Conservation (phyloP, 768 basidiomycete species). For the Filobasidium wieringae region DNA sequence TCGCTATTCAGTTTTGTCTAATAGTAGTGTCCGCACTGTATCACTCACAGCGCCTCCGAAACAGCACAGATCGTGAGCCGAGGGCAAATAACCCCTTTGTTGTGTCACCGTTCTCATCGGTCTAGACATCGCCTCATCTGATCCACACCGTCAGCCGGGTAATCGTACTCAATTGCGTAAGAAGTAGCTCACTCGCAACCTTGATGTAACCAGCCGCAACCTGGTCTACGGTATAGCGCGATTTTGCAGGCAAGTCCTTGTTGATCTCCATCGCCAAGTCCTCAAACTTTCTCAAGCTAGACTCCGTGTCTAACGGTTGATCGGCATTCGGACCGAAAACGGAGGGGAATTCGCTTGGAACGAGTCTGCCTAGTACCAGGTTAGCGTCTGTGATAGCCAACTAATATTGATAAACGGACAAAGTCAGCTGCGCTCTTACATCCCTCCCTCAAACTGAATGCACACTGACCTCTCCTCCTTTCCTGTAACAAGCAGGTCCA, state of each 20-base stretch:
- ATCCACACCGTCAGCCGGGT: slow-evolving; percentile 96
- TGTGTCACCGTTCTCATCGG: slow-evolving; percentile 88
- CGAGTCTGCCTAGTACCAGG: slow-evolving; percentile 70
- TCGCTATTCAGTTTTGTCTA: too few relatives aligned
- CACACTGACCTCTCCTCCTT: too few relatives aligned
- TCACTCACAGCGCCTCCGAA: slow-evolving; percentile 61
- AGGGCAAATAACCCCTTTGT: slow-evolving; percentile 55
- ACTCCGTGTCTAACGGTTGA: slow-evolving; percentile 41
- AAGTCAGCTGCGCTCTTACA: too few relatives aligned
- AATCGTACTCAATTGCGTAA: slow-evolving; percentile 81
- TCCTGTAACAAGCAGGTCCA: slow-evolving; percentile 64
- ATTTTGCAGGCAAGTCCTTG: slow-evolving; percentile 50
- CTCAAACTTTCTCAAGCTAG: slow-evolving; percentile 75
- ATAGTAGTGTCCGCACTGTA: too few relatives aligned
- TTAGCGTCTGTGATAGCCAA: slow-evolving; percentile 90
- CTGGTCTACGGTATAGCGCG: slow-evolving; percentile 48
- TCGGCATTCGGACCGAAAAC: too few relatives aligned
- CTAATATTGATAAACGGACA: slow-evolving; percentile 40
- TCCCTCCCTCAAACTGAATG: too few relatives aligned
- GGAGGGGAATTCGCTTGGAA: slow-evolving; percentile 53
- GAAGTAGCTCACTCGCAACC: too few relatives aligned
- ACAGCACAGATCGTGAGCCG: slow-evolving; percentile 45
- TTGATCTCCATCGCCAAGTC: slow-evolving; percentile 53
- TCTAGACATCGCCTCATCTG: slow-evolving; percentile 94
- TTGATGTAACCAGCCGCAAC: slow-evolving; percentile 53